These are phyloP conservation scores for Globisporangium mamillatum DNA, from an alignment of 352 stramenopile species.

Conservation along the genomic window DNA sequence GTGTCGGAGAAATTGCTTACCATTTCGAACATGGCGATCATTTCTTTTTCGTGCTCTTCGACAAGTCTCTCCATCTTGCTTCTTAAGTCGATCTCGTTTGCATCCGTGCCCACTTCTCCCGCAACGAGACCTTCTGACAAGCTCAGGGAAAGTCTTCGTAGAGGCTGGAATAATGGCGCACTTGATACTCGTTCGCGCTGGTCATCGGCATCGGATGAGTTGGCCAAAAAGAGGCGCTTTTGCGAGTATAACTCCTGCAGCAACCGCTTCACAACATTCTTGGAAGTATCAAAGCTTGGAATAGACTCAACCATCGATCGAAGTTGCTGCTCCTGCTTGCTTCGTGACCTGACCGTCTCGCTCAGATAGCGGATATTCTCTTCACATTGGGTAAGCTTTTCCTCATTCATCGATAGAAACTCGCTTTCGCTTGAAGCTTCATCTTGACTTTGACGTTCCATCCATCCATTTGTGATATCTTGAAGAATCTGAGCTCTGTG, in stretches of 20 bases:
- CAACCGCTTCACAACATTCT: constrained; percentile 44
- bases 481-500: constrained; percentile 47
- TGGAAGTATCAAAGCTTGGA: constrained; percentile 38
- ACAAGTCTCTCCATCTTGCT: constrained; percentile 26
- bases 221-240: constrained; percentile 41
- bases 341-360: constrained; percentile 30
- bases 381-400: constrained; percentile 52
- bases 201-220: constrained; percentile 23
- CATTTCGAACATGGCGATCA: constrained; percentile 35
- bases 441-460: not conserved
- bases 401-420: constrained; percentile 52
- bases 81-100: not conserved
- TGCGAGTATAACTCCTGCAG: constrained; percentile 53
- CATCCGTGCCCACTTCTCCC: not conserved
- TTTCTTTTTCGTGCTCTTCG: constrained; percentile 33
- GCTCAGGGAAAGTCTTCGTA: not conserved
- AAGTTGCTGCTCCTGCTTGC: constrained; percentile 1
- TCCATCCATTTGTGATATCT: constrained; percentile 37
- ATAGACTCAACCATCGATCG: constrained; percentile 40
- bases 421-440: constrained; percentile 33
- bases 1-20: constrained; percentile 35
- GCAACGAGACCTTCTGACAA: too few relatives aligned
- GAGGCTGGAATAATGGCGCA: not conserved
- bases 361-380: constrained; percentile 57
- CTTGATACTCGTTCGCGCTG: constrained; percentile 3